Percentiles rank a stretch among this genome's conserved stretches.
Conservation (phyloP, 73 alveolate species). For the Diophrys appendiculata region DNA sequence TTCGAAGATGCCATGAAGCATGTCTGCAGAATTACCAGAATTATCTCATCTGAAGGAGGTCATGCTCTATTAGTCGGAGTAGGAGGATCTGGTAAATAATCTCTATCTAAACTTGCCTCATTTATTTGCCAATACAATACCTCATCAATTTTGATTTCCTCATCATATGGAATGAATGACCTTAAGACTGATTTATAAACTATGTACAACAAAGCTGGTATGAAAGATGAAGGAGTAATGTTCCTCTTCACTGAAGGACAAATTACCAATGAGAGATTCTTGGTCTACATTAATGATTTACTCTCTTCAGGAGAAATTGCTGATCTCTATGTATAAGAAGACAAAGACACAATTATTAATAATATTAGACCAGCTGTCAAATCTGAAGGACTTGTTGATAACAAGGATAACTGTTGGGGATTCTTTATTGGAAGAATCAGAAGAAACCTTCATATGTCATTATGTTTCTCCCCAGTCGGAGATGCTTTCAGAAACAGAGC, state of each 20-base stretch:
- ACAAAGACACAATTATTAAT: slow-evolving; percentile 94
- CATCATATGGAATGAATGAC: slow-evolving; percentile 96
- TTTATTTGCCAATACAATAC: slow-evolving; percentile 86
- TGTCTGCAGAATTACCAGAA: slow-evolving; percentile 98
- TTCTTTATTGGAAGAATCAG: slow-evolving; percentile 98
- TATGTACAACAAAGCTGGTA: slow-evolving; percentile 95
- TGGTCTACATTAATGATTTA: slow-evolving; percentile 98
- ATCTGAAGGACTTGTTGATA: slow-evolving; percentile 95
- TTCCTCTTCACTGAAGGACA: slow-evolving; percentile 99
- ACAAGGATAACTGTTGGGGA: slow-evolving; percentile 97
- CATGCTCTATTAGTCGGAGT: slow-evolving; percentile 99
- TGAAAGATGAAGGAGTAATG: slow-evolving; percentile 96
- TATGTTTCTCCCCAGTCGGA: slow-evolving; percentile 99
- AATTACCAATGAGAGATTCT: slow-evolving; percentile 98
- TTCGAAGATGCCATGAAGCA: slow-evolving; percentile 99
- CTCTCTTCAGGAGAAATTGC: slow-evolving; percentile 99
- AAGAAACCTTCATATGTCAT: slow-evolving; percentile 99
- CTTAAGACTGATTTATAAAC: slow-evolving; percentile 96
- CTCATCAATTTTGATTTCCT: slow-evolving; percentile 86
- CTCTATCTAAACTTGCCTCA: slow-evolving; percentile 97
- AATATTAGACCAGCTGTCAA: slow-evolving; percentile 93
- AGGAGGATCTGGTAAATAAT: slow-evolving; percentile 99
- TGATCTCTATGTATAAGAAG: slow-evolving; percentile 98
- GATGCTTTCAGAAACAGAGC: slow-evolving; percentile 97
- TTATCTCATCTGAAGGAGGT: slow-evolving; percentile 97